Conservation (phyloP, 2,329 filamentous ascomycete genomes). For the Xylaria sp. region DNA sequence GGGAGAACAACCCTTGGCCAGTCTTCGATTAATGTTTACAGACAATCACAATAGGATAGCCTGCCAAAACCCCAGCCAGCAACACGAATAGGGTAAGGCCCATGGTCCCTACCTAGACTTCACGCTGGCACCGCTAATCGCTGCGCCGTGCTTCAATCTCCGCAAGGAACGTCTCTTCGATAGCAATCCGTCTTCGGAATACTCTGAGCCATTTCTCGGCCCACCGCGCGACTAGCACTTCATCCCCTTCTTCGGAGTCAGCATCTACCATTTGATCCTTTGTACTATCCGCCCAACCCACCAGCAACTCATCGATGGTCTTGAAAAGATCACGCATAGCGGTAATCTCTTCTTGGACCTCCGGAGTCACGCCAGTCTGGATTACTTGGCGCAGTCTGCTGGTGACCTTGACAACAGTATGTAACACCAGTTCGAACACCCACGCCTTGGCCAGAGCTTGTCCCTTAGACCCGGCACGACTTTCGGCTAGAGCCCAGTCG, state of each 20-base stretch:
- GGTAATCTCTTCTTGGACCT: conserved; percentile 57
- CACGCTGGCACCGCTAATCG: conserved; percentile 5
- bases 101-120: conserved; percentile 40
- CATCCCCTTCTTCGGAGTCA: conserved; percentile 51
- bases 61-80: no score
- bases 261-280: conserved; percentile 71
- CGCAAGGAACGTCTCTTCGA: conserved; percentile 63
- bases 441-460: conserved; percentile 66
- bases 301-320: conserved; percentile 71
- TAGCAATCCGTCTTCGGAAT: conserved; percentile 73
- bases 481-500: conserved; percentile 72
- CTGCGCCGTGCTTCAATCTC: conserved; percentile 20
- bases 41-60: not conserved
- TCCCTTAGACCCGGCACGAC: conserved; percentile 52
- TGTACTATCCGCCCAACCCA: conserved; percentile 64
- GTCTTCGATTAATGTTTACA: not conserved
- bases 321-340: conserved; percentile 76
- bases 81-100: not conserved
- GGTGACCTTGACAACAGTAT: conserved; percentile 86
- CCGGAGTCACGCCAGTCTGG: conserved; percentile 50
- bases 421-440: conserved; percentile 84
- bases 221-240: conserved; percentile 66
- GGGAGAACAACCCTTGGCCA: not conserved
- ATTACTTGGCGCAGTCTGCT: conserved; percentile 78
- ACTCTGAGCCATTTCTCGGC: conserved; percentile 80